Base-by-base conservation (phyloP, 148 eudicot species). In the Polygonum aviculare region DNA sequence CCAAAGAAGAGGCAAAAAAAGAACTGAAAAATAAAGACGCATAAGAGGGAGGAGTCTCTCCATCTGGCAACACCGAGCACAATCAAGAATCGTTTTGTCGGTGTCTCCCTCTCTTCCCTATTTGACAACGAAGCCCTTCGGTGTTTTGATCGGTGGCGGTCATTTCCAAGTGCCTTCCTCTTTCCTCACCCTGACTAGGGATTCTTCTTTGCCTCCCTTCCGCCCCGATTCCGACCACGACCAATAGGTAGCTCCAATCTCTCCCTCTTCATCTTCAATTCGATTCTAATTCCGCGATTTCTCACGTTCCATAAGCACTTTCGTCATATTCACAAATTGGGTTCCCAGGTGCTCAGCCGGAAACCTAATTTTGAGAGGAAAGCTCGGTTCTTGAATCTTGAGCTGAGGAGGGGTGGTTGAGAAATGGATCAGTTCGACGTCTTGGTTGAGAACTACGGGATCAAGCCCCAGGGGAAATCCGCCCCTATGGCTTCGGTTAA, bases 361-460 rank as follows among this genome's bases (percentile, higher is more conserved):
- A 73, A 51, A 19, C 57, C 52, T 33, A 48, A 73, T n/a, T 44
- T 10, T 31, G 75, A 72, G 14, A 45, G 51, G 51, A 26, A 19
- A 72, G 26, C 69, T 31, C 38, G 39, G 18, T 67, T 65, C 47
- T 44, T 44, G 47, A 44, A 26, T 26, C 38, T 31, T 63, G 69
- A 63, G 69, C 69, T 26, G 47, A 8, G 15, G 16, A 75, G 26
- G 45, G 45, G 51, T 12, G 12, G 52, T 72, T 51, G 47, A 55
- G 12, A 33, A 49, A 92, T 92, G 98, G 94, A 93, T 81, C 84
- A 93, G 78, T 93, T 93, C 74, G 98, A 93, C 55, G 98, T 88
- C 72, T 80, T 91, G 84, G 98, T 91, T 1, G 85, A 88, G 77
- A 85, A 87, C 79, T 89, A 84, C 31, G 98, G 96, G 69, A 89